These are phyloP conservation scores for Kitagawia praeruptora DNA, from an alignment of 129 eudicot genomes.

Conservation along the genomic window DNA sequence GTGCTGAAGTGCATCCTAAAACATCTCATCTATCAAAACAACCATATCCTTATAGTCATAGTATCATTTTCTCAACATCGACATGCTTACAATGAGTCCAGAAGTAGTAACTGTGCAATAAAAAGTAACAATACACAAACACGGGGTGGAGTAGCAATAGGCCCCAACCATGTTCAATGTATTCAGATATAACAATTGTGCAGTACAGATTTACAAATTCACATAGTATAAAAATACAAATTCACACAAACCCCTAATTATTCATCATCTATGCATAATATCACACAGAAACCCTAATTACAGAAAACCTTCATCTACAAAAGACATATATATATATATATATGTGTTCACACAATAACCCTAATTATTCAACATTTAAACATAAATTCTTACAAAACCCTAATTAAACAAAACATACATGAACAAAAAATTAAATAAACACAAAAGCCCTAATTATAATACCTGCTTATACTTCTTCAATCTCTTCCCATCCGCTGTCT, in stretches of 20 bases:
- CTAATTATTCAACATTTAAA: not conserved
- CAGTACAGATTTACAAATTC: too few relatives aligned
- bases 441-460: not conserved
- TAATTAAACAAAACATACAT: too few relatives aligned
- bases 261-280: not conserved
- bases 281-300: not conserved
- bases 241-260: not conserved
- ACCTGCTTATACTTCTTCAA: conserved; percentile 85
- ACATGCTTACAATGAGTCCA: not conserved
- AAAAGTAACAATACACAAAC: too few relatives aligned
- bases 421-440: too few relatives aligned
- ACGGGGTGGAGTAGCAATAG: too few relatives aligned
- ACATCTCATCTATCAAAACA: too few relatives aligned
- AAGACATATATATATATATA: too few relatives aligned
- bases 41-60: not conserved
- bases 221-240: not conserved
- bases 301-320: not conserved
- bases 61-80: not conserved
- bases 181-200: too few relatives aligned
- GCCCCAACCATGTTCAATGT: too few relatives aligned
- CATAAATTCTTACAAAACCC: not conserved
- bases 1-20: too few relatives aligned
- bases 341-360: not conserved
- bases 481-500: conserved; percentile 92
- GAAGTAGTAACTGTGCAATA: too few relatives aligned